phyloP scores from a whole-genome alignment of 202 grass and related monocot species.

The Schoenoplectus triqueter region DNA sequence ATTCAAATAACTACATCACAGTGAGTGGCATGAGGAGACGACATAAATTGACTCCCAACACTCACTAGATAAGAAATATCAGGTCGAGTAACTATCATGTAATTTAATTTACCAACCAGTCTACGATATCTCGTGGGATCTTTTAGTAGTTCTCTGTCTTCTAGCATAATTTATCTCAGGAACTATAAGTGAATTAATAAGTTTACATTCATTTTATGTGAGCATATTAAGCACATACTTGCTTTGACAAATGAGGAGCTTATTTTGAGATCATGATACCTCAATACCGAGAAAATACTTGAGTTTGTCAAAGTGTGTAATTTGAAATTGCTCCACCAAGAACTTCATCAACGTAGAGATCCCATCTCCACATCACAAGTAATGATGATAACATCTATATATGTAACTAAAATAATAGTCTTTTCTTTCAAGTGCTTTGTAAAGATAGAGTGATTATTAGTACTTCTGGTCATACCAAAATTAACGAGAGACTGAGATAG shows the following conservation, averaged over 20 bases:
- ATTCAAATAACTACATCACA: background rate
- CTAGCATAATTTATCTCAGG: background rate
- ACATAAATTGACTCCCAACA: slow-evolving; percentile 12
- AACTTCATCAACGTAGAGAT: background rate
- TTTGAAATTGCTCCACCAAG: background rate
- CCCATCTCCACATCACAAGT: background rate
- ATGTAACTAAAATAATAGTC: background rate
- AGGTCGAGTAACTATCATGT: background rate
- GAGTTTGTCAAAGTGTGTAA: background rate
- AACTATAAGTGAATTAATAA: background rate
- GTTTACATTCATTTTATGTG: background rate
- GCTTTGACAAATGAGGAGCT: background rate
- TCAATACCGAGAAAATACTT: background rate
- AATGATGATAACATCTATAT: background rate
- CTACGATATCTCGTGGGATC: background rate
- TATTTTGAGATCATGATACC: background rate
- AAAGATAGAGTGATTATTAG: background rate
- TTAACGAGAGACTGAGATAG: background rate
- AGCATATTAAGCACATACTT: slow-evolving; percentile 11
- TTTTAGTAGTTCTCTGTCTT: background rate
- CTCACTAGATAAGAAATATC: slow-evolving; percentile 14
- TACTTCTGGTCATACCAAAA: background rate
- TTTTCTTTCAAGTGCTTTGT: background rate
- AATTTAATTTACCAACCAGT: background rate
- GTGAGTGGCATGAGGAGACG: background rate